Evolutionary conservation across 2,329 filamentous ascomycete species (phyloP), one percentile per base, ranked within the genome.

Genomic region (Microcyclospora pomicola): DNA sequence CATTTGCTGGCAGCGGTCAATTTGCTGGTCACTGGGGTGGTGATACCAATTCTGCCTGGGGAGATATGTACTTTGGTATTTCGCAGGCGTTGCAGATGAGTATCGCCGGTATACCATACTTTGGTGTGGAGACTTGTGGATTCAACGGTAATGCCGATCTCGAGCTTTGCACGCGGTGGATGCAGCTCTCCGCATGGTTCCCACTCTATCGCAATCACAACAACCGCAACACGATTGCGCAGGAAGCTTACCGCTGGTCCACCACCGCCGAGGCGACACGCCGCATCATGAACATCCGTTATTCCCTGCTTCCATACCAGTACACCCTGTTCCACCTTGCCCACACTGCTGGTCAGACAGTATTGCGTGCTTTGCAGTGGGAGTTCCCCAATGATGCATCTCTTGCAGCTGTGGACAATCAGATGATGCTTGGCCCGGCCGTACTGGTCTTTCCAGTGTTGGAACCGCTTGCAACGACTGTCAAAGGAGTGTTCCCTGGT

Each of bases 1-100:
- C 81, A 0, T 87, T 82, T 50, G 76, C 80, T 2, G 81, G 82
- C 6, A 74, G 78, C 0, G 82, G 82, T 2, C 51, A 61, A 31
- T 61, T 72, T 35, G 69, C 72, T 16, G 68, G 70, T 5, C 71
- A 76, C 46, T 77, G 73, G 73, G 65, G 73, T 13, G 73, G 73
- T 10, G 73, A 77, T 53, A 70, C 69, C 38, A 43, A 50, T 2
- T 61, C 62, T 1, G 49, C 50, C 16, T 69, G 66, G 65, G 47
- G 48, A 13, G 42, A 42, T 41, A 49, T 55, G 12, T 48, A 64
- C 47, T 69, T 69, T 47, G 55, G 60, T 6, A 55, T 55, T 4
- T 59, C 59, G 2, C 47, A 50, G 42, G 49, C 49, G 9, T 33
- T 51, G 13, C 40, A 45, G 1, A 44, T 51, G 30, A 37, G 42